Evolutionary conservation across 2,329 filamentous ascomycete species (phyloP), one percentile per base, ranked within the genome.

Genomic region (Lachnellula arida): DNA sequence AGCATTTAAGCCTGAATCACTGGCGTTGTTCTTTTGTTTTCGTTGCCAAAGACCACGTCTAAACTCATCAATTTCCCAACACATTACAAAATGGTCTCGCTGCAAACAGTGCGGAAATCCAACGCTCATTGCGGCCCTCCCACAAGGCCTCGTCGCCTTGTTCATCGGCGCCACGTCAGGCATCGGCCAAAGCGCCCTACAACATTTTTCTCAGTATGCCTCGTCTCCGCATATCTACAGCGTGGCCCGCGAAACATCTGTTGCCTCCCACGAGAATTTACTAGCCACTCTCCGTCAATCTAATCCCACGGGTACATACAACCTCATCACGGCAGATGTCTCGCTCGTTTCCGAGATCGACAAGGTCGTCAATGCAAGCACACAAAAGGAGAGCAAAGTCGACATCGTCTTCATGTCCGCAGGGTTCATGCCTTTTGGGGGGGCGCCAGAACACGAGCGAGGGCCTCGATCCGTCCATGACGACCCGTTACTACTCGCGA

Each of bases 401-500:
- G 78, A 79, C 53, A 59, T 79, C 0, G 60, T 79, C 2, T 75
- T 78, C 46, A 61, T 77, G 60, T 76, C 71, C 5, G 68, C 71
- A 1, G 75, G 75, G 0, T 67, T 63, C 54, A 40, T 65, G 34
- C 60, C 64, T 1, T 55, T 65, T 34, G 52, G 43, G 9, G 9
- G 63, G 61, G 2, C 60, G 64, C 34, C 35, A 49, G 23, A 81
- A 82, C 55, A 84, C 81, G 0, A 48, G 70, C 0, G 83, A 86
- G 65, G 79, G 78, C 0, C 70, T 86, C 1, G 74, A 80, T 49
- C 70, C 73, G 28, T 72, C 76, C 39, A 73, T 75, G 34, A 72
- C 76, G 5, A 71, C 84, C 11, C 71, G 71, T 8, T 79, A 79
- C 68, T 84, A 85, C 68, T 72, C 77, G 1, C 81, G 82, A 15